Conservation (phyloP, 148 eudicot genomes). For the Vaccinium vitisidaea region DNA sequence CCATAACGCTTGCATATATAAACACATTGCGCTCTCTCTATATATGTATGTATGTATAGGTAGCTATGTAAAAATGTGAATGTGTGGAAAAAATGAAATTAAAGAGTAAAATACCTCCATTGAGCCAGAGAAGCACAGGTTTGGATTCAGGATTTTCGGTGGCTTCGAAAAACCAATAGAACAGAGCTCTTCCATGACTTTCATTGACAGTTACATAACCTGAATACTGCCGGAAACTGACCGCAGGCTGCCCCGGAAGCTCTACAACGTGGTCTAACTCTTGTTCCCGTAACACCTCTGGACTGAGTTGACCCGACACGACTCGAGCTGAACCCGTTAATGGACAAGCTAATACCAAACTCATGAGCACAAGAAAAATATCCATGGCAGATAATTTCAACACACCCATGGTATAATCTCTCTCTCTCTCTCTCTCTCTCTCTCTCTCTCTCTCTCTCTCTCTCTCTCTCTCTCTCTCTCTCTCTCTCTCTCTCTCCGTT, state of each 20-base stretch:
- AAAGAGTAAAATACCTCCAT: slow-evolving; percentile 67
- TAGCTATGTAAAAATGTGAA: neutral
- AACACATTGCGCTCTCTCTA: too few species aligned
- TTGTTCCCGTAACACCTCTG: slow-evolving; percentile 31
- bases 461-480: neutral
- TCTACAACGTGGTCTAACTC: slow-evolving; percentile 53
- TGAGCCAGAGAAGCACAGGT: slow-evolving; percentile 85
- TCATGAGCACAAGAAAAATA: neutral
- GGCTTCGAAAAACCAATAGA: slow-evolving; percentile 97
- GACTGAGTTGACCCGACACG: slow-evolving; percentile 15
- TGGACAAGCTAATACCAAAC: neutral
- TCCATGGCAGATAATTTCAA: neutral
- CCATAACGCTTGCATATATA: too few species aligned
- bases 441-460: neutral
- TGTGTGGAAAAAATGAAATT: neutral
- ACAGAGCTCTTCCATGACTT: slow-evolving; percentile 82
- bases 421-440: neutral
- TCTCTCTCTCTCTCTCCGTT: neutral
- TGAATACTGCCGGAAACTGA: slow-evolving; percentile 70
- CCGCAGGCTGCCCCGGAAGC: slow-evolving; percentile 85
- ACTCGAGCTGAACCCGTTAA: neutral
- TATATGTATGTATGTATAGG: too few species aligned
- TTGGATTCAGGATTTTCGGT: slow-evolving; percentile 37
- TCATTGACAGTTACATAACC: slow-evolving; percentile 85
- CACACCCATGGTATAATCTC: neutral